phyloP scores from a whole-genome alignment of 1,139 yeast genomes.

The Zygosaccharomyces pseudobailii region DNA sequence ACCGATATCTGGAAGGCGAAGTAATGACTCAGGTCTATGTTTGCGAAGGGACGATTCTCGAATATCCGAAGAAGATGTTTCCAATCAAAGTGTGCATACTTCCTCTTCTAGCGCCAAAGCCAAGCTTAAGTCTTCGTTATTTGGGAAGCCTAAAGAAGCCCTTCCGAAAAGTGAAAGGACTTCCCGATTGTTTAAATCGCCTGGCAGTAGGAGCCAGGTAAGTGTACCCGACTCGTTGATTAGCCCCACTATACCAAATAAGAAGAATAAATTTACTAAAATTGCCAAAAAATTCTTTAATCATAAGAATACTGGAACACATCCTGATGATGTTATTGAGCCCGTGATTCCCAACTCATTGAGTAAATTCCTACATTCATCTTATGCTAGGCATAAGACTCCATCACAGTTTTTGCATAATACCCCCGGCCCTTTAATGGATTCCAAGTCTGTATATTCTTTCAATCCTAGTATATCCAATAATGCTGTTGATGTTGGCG shows the following conservation, averaged over 20 bases:
- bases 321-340: slow-evolving; percentile 20
- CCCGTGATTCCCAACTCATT: slow-evolving; percentile 25
- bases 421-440: slow-evolving; percentile 24
- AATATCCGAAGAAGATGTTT: slow-evolving; percentile 11
- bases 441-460: slow-evolving; percentile 28
- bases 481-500: slow-evolving; percentile 11
- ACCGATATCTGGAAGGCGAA: slow-evolving; percentile 5
- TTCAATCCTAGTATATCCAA: slow-evolving; percentile 22
- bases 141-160: slow-evolving; percentile 10
- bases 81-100: slow-evolving; percentile 13
- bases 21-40: slow-evolving; percentile 7
- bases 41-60: slow-evolving; percentile 5
- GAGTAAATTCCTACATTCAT: slow-evolving; percentile 31
- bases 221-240: slow-evolving; percentile 9
- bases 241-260: slow-evolving; percentile 8
- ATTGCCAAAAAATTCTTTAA: slow-evolving; percentile 25
- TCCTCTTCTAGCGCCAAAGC: slow-evolving; percentile 12
- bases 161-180: slow-evolving; percentile 8
- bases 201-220: slow-evolving; percentile 7
- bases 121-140: slow-evolving; percentile 9
- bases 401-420: slow-evolving; percentile 29
- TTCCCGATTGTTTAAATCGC: slow-evolving; percentile 10
- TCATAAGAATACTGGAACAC: slow-evolving; percentile 19
- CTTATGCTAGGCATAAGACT: slow-evolving; percentile 30
- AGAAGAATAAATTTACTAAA: slow-evolving; percentile 9